Evolutionary conservation across 1,284 basidiomycete species (phyloP).

Genomic region (Chalciporus piperatoides): DNA sequence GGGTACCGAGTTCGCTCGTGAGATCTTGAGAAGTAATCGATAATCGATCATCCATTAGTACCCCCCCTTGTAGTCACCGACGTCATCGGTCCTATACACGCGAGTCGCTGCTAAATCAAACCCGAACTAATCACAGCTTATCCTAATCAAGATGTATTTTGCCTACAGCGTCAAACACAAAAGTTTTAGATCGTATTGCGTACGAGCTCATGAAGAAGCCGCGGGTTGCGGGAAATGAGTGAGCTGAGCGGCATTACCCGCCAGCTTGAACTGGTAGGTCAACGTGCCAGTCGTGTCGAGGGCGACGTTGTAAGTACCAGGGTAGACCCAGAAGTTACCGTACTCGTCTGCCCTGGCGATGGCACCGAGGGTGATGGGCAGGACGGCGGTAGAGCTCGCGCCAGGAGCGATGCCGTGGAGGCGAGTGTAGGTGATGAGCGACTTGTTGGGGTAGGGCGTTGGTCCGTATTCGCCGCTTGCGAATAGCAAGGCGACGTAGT

Average conservation of each 20-base stretch:
- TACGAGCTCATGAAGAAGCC: not conserved
- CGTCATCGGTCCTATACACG: no score
- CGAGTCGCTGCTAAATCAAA: no score
- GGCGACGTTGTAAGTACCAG: conserved; percentile 43
- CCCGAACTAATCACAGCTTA: no score
- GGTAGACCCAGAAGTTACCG: conserved; percentile 47
- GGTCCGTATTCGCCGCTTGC: conserved; percentile 46
- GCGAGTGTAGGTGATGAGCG: conserved; percentile 48
- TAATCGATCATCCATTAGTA: no score
- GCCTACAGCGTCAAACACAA: not conserved
- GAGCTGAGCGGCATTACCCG: conserved; percentile 40
- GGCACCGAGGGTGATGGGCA: conserved; percentile 47
- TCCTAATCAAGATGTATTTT: no score
- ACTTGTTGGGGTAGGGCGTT: conserved; percentile 48
- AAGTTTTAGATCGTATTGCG: not conserved
- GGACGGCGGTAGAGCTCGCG: conserved; percentile 33
- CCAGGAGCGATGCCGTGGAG: conserved; percentile 41
- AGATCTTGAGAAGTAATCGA: no score
- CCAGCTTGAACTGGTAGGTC: conserved; percentile 41
- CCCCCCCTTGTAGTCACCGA: no score
- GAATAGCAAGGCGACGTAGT: conserved; percentile 56
- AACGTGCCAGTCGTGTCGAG: conserved; percentile 40
- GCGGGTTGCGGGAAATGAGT: conserved; percentile 19
- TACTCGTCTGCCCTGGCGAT: conserved; percentile 47
- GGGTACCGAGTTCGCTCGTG: no score